Percentiles rank a stretch among this genome's conserved stretches.
phyloP scores from a whole-genome alignment of 2,329 filamentous ascomycete genomes.

The Penicillium olsonii region DNA sequence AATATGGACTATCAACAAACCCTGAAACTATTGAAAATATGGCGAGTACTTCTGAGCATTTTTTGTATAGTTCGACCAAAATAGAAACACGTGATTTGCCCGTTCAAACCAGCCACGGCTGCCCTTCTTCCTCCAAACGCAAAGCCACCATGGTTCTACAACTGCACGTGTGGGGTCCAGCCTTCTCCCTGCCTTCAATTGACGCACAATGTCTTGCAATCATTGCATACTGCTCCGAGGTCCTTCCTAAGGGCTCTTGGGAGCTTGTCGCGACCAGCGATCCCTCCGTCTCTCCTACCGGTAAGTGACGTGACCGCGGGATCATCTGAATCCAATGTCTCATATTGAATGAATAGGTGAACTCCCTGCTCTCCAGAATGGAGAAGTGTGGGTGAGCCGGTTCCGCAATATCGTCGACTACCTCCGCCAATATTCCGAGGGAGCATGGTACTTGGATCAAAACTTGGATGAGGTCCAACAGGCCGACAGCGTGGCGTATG shows the following conservation, averaged over 20 bases:
- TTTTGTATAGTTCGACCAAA: constrained; percentile 1
- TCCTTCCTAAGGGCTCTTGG: constrained; percentile 64
- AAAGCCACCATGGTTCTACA: constrained; percentile 59
- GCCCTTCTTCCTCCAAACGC: constrained; percentile 14
- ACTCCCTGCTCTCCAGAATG: constrained; percentile 60
- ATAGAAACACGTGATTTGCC: constrained; percentile 27
- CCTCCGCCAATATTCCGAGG: constrained; percentile 48
- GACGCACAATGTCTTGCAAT: constrained; percentile 87
- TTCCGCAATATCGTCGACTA: constrained; percentile 58
- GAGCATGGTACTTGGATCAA: constrained; percentile 52
- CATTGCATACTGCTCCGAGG: constrained; percentile 72
- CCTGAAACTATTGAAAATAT: background rate
- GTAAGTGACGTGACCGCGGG: constrained; percentile 53
- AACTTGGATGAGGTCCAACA: constrained; percentile 43
- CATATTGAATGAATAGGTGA: constrained; percentile 45
- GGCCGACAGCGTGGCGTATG: constrained; percentile 55
- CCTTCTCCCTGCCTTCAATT: constrained; percentile 84
- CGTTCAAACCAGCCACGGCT: constrained; percentile 16
- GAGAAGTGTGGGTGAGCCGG: constrained; percentile 53
- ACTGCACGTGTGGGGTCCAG: constrained; percentile 87
- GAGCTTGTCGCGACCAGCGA: constrained; percentile 72
- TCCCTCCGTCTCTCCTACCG: constrained; percentile 67
- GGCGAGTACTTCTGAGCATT: too few species aligned
- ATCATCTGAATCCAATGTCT: background rate
- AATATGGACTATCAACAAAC: too few species aligned